Percentiles rank a stretch among this genome's conserved stretches.
Evolutionary conservation across 73 alveolate species (phyloP).

Genomic region (Diophrys appendiculata): DNA sequence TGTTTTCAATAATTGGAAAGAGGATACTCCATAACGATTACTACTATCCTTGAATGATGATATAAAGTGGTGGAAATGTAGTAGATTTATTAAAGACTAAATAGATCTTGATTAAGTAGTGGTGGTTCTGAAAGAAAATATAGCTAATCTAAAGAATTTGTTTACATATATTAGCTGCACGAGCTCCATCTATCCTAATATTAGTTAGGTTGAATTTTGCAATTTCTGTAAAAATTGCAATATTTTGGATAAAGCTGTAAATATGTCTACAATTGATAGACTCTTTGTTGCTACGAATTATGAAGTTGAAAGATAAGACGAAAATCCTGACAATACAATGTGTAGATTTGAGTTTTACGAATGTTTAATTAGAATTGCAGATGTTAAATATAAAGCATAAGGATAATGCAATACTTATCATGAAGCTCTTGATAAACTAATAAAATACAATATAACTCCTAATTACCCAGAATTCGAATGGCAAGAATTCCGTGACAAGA

Average conservation of each 20-base stretch:
- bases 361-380: conserved; percentile 4
- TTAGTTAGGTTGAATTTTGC: too few relatives aligned
- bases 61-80: too few relatives aligned
- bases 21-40: too few relatives aligned
- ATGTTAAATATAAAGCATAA: conserved; percentile 18
- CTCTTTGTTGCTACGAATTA: conserved; percentile 55
- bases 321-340: conserved; percentile 58
- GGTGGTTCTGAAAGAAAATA: too few relatives aligned
- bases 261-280: conserved; percentile 45
- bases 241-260: conserved; percentile 24
- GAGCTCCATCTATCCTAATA: too few relatives aligned
- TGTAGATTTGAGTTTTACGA: conserved; percentile 59
- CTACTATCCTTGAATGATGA: too few relatives aligned
- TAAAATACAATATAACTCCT: conserved; percentile 11
- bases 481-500: conserved; percentile 60
- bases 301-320: conserved; percentile 22
- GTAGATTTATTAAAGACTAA: too few relatives aligned
- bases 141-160: too few relatives aligned
- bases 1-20: conserved; percentile 67
- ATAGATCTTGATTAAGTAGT: too few relatives aligned
- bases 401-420: conserved; percentile 15
- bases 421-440: background rate
- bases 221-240: too few relatives aligned
- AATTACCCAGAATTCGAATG: conserved; percentile 23
- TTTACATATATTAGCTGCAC: too few relatives aligned